Conservation (phyloP, 768 basidiomycete genomes). For the Mycena vitilis region DNA sequence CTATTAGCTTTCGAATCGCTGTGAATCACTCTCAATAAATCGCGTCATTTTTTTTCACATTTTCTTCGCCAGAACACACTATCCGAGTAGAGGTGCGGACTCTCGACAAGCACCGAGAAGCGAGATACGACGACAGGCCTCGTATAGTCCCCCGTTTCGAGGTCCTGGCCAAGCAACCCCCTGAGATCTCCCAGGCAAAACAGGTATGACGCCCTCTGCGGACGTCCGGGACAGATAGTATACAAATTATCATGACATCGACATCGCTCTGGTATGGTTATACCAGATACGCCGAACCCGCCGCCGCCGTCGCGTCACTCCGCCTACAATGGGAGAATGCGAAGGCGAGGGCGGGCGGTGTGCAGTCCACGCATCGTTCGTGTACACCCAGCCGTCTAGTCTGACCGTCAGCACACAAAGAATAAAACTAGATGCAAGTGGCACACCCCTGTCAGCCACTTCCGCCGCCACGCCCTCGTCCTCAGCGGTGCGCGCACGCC, state of each 20-base stretch:
- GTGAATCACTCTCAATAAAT: too few species aligned
- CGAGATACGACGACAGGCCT: too few species aligned
- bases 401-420: neutral
- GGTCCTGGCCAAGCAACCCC: too few species aligned
- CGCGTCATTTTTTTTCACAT: too few species aligned
- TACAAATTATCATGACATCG: conserved; percentile 1
- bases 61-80: too few species aligned
- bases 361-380: conserved; percentile 80
- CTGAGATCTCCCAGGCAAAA: too few species aligned
- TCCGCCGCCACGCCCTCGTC: neutral
- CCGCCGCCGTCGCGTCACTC: conserved; percentile 73
- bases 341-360: conserved; percentile 50
- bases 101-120: too few species aligned
- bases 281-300: conserved; percentile 81
- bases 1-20: too few species aligned
- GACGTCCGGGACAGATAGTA: neutral
- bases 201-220: too few species aligned
- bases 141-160: too few species aligned
- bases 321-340: conserved; percentile 53
- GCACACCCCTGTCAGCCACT: conserved; percentile 44
- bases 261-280: conserved; percentile 41
- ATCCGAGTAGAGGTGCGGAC: too few species aligned
- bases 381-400: conserved; percentile 85
- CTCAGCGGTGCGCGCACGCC: conserved; percentile 43
- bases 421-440: neutral